Evolutionary conservation across 164 flowering plant genomes (phyloP).

Genomic region (Warburgia ugandensis): DNA sequence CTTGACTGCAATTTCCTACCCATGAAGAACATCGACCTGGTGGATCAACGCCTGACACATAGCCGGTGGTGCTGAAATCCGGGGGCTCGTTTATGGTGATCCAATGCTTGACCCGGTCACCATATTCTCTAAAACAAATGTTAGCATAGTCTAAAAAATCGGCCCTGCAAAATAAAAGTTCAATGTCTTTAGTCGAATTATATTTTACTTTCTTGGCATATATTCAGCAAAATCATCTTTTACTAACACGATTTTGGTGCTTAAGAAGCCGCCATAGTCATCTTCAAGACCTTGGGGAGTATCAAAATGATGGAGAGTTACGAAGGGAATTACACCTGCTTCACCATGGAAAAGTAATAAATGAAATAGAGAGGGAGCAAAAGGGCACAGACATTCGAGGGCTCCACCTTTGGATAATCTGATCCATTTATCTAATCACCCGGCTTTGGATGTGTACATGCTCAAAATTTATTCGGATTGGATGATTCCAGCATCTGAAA

Average conservation of each 20-base stretch:
- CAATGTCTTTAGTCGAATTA: too few species aligned
- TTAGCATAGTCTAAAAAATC: slow-evolving; percentile 66
- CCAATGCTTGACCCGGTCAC: slow-evolving; percentile 80
- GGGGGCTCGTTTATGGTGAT: slow-evolving; percentile 66
- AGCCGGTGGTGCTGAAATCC: slow-evolving; percentile 14
- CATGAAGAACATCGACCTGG: slow-evolving; percentile 41
- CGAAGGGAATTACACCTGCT: slow-evolving; percentile 12
- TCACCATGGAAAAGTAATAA: too few species aligned
- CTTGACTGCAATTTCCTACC: slow-evolving; percentile 36
- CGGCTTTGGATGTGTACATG: too few species aligned
- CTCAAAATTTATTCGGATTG: too few species aligned
- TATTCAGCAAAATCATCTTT: too few species aligned
- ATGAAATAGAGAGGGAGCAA: too few species aligned
- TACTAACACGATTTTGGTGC: slow-evolving; percentile 14
- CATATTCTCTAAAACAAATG: slow-evolving; percentile 65
- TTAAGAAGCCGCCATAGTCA: slow-evolving; percentile 19
- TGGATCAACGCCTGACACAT: slow-evolving; percentile 23
- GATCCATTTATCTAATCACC: too few species aligned
- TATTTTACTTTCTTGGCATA: too few species aligned
- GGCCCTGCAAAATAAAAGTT: slow-evolving; percentile 42
- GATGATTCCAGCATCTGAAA: too few species aligned
- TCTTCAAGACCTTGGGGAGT: slow-evolving; percentile 23
- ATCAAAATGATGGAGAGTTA: slow-evolving; percentile 24
- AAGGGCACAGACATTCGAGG: too few species aligned
- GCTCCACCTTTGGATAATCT: too few species aligned